Evolutionary conservation across 176 grass and related monocot genomes (phyloP), one percentile per base, ranked within the genome.

Genomic region (Zizania latifolia): DNA sequence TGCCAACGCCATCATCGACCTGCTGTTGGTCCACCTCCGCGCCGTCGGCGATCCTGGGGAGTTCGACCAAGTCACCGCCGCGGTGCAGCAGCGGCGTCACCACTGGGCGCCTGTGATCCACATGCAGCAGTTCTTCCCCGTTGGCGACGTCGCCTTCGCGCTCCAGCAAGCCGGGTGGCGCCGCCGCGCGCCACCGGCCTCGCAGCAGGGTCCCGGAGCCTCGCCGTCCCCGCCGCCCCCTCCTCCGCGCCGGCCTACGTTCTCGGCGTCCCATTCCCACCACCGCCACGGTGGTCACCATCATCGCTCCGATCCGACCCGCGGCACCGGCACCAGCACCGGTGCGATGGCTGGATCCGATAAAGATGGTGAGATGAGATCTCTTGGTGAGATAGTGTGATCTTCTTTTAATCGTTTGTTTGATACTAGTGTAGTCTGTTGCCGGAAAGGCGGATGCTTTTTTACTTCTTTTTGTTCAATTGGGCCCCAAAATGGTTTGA

Each of bases 51-150:
- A 86, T 13, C 86, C 82, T 6, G 89, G 84, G 46, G 86, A 94
- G 86, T 94, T 90, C 58, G 95, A 99, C 16, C 89, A 90, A 39
- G 84, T 90, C 1, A 65, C 73, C 33, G 82, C 76, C 24, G 65
- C 51, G 43, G 84, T 99, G 43, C 91, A 92, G 54, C 91, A 94
- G 68, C 91, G 95, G 32, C 89, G 95, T 1, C 83, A 63, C 72
- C 91, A 94, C 76, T 99, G 95, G 95, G 51, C 75, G 23, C 91
- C 76, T 68, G 58, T 99, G 39, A 86, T 99, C 75, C 91, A 99
- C 86, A 71, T 99, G 82, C 95, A 99, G 78, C 95, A 94, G 82
- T 94, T 90, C 84, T 94, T 90, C 69, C 89, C 95, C 28, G 89
- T 99, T 24, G 28, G 58, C 62, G 89, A 99, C 48, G 67, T 99